phyloP scores from a whole-genome alignment of 768 basidiomycete species.

The Lepiota subincarnata region DNA sequence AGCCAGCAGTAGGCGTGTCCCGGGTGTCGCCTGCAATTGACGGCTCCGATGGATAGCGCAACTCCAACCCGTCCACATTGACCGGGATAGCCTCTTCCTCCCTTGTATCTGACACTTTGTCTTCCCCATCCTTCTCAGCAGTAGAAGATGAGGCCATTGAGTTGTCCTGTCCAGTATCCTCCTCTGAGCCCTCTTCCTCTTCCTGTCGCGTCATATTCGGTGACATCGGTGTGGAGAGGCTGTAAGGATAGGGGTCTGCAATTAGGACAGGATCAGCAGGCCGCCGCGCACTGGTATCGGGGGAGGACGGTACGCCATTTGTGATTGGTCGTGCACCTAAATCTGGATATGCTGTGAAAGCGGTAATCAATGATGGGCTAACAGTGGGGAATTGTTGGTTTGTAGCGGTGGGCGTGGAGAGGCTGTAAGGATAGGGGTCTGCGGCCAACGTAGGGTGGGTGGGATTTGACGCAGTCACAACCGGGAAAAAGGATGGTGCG shows the following conservation, averaged over 20 bases:
- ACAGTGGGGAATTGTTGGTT: neutral
- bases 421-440: constrained; percentile 45
- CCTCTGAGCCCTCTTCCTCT: constrained; percentile 21
- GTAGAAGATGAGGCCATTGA: constrained; percentile 29
- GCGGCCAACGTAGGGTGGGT: constrained; percentile 21
- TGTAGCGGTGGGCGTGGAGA: constrained; percentile 37
- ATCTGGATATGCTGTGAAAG: no score
- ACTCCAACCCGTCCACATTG: constrained; percentile 15
- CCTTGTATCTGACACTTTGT: constrained; percentile 8
- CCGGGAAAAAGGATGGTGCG: neutral
- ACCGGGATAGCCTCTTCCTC: constrained; percentile 12
- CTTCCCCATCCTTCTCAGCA: constrained; percentile 19
- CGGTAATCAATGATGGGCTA: no score
- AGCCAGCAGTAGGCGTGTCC: neutral
- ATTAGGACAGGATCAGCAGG: constrained; percentile 22
- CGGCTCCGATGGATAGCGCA: constrained; percentile 21
- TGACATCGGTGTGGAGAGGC: constrained; percentile 39
- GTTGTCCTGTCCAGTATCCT: constrained; percentile 24
- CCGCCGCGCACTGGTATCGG: constrained; percentile 13
- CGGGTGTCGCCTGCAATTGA: no score
- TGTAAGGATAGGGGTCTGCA: constrained; percentile 44
- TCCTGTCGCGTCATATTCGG: constrained; percentile 10
- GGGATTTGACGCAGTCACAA: constrained; percentile 16
- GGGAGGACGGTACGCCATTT: neutral
- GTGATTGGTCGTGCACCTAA: no score